Base-by-base conservation (phyloP, 1,284 basidiomycete genomes). In the Ganoderma leucocontextum region DNA sequence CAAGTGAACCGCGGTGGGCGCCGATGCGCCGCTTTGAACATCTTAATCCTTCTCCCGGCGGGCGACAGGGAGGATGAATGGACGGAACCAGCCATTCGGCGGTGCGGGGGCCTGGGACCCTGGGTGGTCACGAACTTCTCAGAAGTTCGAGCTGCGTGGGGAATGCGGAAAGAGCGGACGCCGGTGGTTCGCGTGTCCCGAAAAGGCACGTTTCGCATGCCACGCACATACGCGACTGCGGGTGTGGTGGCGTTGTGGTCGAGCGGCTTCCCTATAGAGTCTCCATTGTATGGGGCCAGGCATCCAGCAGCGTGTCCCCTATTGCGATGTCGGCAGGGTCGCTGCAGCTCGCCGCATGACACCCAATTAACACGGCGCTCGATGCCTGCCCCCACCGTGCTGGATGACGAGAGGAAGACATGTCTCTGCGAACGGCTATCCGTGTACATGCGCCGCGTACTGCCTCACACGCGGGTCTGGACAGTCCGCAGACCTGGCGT, bases 341-440 rank as follows among this genome's bases (percentile, higher is more conserved):
- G 55, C 35, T 57, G 55, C 35, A 38, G 33, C 19, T 7, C 10
- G 47, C 29, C 61, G 52, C 19, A n/a, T n/a, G 49, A n/a, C 19
- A 38, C 47, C 61, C 61, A 10, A 53, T 15, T 38, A 62, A 15
- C 44, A 19, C 61, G 49, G 61, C 61, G 61, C 38, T 39, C 44
- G 61, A 53, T 52, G 49, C 19, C 12, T 38, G 61, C 35, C 19
- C 47, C 35, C 33, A n/a, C 44, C 42, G 60, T n/a, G 47, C 47
- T 53, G 29, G 36, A 36, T 53, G 61, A 35, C 25, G 44, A 62
- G 49, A 62, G 61, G 61, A 29, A 62, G 61, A 62, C 55, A 38
- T 19, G 33, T n/a, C 19, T 2, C 33, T 33, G 55, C 55, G 55
- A 35, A n/a, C 55, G n/a, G 35, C 55, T 58, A 12, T 55, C 29